These are phyloP conservation scores for Malassezia globosa DNA, from an alignment of 1,284 basidiomycete genomes.

Conservation along the genomic window DNA sequence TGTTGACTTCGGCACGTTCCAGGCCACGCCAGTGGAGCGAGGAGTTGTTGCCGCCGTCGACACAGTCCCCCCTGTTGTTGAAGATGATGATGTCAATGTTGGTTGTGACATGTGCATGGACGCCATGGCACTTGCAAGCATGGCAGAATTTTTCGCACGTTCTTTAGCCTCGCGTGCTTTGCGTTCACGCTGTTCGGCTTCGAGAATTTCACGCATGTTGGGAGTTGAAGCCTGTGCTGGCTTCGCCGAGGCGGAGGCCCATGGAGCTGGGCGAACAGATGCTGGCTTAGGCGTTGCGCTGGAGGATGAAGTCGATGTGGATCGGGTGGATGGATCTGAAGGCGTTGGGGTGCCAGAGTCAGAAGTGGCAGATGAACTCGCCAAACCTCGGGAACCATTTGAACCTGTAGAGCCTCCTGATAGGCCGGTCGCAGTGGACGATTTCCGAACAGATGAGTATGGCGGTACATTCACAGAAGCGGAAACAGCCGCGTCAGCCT, in stretches of 20 bases:
- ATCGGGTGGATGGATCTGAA: too few species aligned
- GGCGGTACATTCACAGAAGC: too few species aligned
- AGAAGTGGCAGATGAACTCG: too few species aligned
- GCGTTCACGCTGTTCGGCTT: constrained; percentile 70
- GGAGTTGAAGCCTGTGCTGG: constrained; percentile 33
- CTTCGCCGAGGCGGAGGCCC: constrained; percentile 32
- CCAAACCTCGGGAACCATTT: too few species aligned
- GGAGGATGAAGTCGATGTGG: not conserved
- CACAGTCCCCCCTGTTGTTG: constrained; percentile 52
- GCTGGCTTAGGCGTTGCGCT: not conserved
- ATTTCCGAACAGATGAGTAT: too few species aligned
- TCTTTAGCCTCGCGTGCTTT: constrained; percentile 52
- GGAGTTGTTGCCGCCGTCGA: constrained; percentile 55
- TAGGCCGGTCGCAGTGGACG: too few species aligned
- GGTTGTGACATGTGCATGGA: constrained; percentile 14
- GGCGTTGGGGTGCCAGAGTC: too few species aligned
- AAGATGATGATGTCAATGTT: not conserved
- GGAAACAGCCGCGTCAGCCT: too few species aligned
- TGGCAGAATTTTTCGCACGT: constrained; percentile 3
- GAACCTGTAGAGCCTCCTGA: too few species aligned
- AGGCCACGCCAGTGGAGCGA: constrained; percentile 48
- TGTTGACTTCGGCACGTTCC: constrained; percentile 20
- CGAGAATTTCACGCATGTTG: constrained; percentile 86
- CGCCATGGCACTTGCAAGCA: constrained; percentile 49
- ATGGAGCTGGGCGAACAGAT: constrained; percentile 14